Evolutionary conservation across 352 stramenopile genomes (phyloP).

Genomic region (Phytophthora pisi): DNA sequence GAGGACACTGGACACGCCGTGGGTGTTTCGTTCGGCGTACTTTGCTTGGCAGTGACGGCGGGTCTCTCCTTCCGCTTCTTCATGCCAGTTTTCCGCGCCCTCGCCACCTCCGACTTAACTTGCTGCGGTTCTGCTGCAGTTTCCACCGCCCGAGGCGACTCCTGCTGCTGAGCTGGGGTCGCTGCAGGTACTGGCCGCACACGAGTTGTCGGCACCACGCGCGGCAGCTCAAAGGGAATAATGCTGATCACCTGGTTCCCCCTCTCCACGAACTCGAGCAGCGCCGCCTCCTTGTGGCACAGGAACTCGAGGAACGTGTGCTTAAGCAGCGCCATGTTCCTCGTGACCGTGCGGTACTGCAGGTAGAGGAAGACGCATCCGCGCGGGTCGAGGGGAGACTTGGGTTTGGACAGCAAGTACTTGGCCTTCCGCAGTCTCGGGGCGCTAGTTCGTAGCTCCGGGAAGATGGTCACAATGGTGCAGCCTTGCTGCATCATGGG

Average conservation of each 20-base stretch:
- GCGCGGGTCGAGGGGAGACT: slow-evolving; percentile 18
- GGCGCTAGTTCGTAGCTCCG: slow-evolving; percentile 24
- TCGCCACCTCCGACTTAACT: neutral
- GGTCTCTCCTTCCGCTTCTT: slow-evolving; percentile 1
- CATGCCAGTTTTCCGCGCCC: neutral
- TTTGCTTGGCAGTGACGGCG: neutral
- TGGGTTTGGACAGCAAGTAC: slow-evolving; percentile 40
- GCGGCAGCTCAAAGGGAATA: slow-evolving; percentile 39
- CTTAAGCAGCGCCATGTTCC: slow-evolving; percentile 46
- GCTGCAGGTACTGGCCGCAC: neutral
- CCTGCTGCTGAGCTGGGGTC: neutral
- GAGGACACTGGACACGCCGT: neutral
- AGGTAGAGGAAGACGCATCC: slow-evolving; percentile 51
- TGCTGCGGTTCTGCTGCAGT: neutral
- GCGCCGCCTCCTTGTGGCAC: slow-evolving; percentile 22
- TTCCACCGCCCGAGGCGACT: neutral
- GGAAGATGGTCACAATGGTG: slow-evolving; percentile 52
- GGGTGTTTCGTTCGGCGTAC: neutral
- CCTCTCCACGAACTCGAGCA: slow-evolving; percentile 35
- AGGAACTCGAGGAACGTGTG: slow-evolving; percentile 51
- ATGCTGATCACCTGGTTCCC: slow-evolving; percentile 44
- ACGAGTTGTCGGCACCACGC: neutral
- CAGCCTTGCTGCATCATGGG: slow-evolving; percentile 41
- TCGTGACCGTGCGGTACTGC: slow-evolving; percentile 38
- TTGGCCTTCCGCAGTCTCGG: slow-evolving; percentile 12